phyloP scores from a whole-genome alignment of 2,329 filamentous ascomycete genomes.

The Cytospora chrysosperma region DNA sequence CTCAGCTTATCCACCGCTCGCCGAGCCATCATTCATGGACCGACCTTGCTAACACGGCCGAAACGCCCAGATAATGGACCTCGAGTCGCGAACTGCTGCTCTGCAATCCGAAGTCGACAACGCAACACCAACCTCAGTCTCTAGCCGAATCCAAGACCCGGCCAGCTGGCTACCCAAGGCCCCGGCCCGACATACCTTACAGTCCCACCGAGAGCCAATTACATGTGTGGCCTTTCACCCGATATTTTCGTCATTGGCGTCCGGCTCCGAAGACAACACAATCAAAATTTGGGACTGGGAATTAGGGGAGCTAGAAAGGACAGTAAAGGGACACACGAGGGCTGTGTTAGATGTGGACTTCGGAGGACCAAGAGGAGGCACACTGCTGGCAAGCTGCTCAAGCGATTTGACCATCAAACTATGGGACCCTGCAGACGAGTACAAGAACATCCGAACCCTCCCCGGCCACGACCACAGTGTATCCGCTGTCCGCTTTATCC shows the following conservation, averaged over 20 bases:
- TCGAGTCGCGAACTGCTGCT: slow-evolving; percentile 71
- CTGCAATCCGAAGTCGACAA: slow-evolving; percentile 84
- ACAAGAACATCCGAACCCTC: slow-evolving; percentile 91
- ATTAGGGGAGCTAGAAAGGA: slow-evolving; percentile 83
- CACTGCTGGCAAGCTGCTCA: slow-evolving; percentile 77
- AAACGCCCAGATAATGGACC: slow-evolving; percentile 78
- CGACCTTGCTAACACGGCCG: slow-evolving; percentile 15
- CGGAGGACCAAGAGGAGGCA: slow-evolving; percentile 78
- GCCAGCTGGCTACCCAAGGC: slow-evolving; percentile 81
- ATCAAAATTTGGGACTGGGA: slow-evolving; percentile 99
- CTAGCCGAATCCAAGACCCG: slow-evolving; percentile 80
- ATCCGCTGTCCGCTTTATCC: slow-evolving; percentile 83
- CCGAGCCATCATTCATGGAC: slow-evolving; percentile 11
- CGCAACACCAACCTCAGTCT: slow-evolving; percentile 73
- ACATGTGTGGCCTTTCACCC: slow-evolving; percentile 92
- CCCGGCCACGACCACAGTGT: slow-evolving; percentile 92
- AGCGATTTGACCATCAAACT: slow-evolving; percentile 92
- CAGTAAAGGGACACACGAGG: slow-evolving; percentile 89
- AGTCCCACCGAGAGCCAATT: slow-evolving; percentile 78
- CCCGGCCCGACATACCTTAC: slow-evolving; percentile 76
- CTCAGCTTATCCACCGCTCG: slow-evolving; percentile 15
- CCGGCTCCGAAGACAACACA: slow-evolving; percentile 85
- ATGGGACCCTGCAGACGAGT: slow-evolving; percentile 89
- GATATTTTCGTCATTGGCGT: slow-evolving; percentile 84
- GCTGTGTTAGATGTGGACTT: slow-evolving; percentile 87